These are phyloP conservation scores for Stephanocyclus meneghinianus DNA, from an alignment of 352 stramenopile species.

Conservation along the genomic window DNA sequence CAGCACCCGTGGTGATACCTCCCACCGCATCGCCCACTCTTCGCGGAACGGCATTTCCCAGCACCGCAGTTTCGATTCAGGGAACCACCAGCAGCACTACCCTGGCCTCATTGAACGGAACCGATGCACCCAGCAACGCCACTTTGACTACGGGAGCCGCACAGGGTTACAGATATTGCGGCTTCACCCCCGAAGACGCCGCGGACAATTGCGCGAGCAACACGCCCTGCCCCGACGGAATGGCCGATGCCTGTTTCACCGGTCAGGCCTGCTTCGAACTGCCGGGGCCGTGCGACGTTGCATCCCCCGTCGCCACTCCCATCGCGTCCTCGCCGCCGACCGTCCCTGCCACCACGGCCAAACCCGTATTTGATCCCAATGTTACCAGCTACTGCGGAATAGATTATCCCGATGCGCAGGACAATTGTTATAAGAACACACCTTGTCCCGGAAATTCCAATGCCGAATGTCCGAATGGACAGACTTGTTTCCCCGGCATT, in stretches of 20 bases:
- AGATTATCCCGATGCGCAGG: slow-evolving; percentile 2
- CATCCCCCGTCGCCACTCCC: neutral
- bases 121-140: neutral
- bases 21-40: neutral
- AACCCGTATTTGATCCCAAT: slow-evolving; percentile 7
- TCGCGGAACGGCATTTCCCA: neutral
- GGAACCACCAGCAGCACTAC: neutral
- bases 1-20: neutral
- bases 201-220: slow-evolving; percentile 3
- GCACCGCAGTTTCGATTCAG: neutral
- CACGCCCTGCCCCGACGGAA: slow-evolving; percentile 7
- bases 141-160: neutral
- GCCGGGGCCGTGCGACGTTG: neutral
- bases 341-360: neutral
- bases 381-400: slow-evolving; percentile 7
- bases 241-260: neutral
- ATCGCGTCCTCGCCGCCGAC: neutral
- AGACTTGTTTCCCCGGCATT: slow-evolving; percentile 10
- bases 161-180: neutral
- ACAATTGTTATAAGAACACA: slow-evolving; percentile 6
- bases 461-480: slow-evolving; percentile 1
- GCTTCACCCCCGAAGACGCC: slow-evolving; percentile 8
- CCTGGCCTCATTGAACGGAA: no score
- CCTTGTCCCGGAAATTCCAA: slow-evolving; percentile 14
- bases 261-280: slow-evolving; percentile 5